Percentiles rank a stretch among this genome's conserved stretches.
These are phyloP conservation scores for Echeveria elegans DNA, from an alignment of 164 flowering plant species.

Conservation along the genomic window DNA sequence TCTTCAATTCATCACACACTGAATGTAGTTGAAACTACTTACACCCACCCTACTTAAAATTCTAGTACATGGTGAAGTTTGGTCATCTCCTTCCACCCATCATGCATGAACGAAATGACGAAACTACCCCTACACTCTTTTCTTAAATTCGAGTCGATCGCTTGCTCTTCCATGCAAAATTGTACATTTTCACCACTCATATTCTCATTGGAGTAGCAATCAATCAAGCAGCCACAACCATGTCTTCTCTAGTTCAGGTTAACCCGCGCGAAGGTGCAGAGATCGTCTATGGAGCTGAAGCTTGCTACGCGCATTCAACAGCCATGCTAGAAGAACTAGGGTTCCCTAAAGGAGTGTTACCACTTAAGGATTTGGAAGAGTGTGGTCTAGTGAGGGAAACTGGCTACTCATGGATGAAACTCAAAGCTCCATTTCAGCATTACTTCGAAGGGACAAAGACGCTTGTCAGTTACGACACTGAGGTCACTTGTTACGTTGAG, in stretches of 20 bases:
- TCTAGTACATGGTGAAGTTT: neutral
- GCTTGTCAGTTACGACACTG: constrained; percentile 53
- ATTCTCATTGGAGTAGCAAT: neutral
- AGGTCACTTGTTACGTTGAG: constrained; percentile 80
- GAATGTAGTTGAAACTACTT: neutral
- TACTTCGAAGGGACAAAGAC: constrained; percentile 49
- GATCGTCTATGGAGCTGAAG: constrained; percentile 62
- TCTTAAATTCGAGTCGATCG: neutral
- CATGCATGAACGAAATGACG: neutral
- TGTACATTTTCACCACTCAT: neutral
- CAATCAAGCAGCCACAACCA: neutral
- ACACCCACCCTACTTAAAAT: neutral
- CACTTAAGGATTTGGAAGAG: constrained; percentile 61
- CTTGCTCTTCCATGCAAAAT: neutral
- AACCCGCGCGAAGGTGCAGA: constrained; percentile 46
- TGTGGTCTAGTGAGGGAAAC: constrained; percentile 70
- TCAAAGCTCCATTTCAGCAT: constrained; percentile 62
- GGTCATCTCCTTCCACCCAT: neutral
- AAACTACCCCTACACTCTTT: neutral
- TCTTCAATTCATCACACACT: neutral
- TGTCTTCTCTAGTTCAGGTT: neutral
- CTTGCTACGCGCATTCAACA: constrained; percentile 43
- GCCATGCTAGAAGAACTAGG: constrained; percentile 71
- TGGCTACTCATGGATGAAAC: constrained; percentile 94
- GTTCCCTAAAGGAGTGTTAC: constrained; percentile 72